These are phyloP conservation scores for Umbelopsis sp. DNA, from an alignment of 192 early-diverging fungal genomes.

Conservation along the genomic window DNA sequence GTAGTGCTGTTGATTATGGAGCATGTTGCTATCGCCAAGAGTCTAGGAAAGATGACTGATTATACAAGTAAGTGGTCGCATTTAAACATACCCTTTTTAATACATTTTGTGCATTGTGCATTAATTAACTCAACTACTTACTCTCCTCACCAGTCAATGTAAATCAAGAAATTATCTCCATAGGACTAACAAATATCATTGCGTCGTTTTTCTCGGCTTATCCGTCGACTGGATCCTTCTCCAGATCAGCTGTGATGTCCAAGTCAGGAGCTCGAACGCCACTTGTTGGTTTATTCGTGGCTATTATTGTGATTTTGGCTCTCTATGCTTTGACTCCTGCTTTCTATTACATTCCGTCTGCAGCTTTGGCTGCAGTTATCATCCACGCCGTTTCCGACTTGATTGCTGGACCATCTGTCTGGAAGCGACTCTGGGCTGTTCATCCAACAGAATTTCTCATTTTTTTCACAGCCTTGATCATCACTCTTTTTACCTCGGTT, in stretches of 20 bases:
- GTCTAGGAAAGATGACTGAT: conserved; percentile 83
- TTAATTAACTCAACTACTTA: neutral
- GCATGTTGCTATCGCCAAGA: conserved; percentile 88
- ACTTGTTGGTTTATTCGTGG: conserved; percentile 77
- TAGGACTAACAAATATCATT: conserved; percentile 86
- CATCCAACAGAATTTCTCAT: conserved; percentile 60
- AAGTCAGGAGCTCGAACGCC: conserved; percentile 86
- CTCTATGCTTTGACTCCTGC: conserved; percentile 80
- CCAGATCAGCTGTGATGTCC: conserved; percentile 89
- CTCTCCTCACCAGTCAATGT: conserved; percentile 42
- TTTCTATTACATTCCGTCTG: conserved; percentile 86
- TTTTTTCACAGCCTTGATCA: conserved; percentile 53
- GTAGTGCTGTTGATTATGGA: conserved; percentile 84
- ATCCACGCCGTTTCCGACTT: conserved; percentile 85
- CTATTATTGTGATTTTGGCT: conserved; percentile 77
- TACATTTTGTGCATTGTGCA: neutral
- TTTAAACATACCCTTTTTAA: neutral
- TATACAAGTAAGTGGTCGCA: conserved; percentile 66
- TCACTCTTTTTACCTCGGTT: conserved; percentile 64
- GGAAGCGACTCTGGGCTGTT: conserved; percentile 69
- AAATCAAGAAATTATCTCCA: conserved; percentile 89
- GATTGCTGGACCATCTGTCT: conserved; percentile 61
- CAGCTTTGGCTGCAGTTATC: conserved; percentile 82
- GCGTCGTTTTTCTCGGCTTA: conserved; percentile 88
- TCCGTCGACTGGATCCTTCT: conserved; percentile 93